Base-by-base conservation (phyloP, 2,329 filamentous ascomycete species). In the Chaetomiaceae sp. region DNA sequence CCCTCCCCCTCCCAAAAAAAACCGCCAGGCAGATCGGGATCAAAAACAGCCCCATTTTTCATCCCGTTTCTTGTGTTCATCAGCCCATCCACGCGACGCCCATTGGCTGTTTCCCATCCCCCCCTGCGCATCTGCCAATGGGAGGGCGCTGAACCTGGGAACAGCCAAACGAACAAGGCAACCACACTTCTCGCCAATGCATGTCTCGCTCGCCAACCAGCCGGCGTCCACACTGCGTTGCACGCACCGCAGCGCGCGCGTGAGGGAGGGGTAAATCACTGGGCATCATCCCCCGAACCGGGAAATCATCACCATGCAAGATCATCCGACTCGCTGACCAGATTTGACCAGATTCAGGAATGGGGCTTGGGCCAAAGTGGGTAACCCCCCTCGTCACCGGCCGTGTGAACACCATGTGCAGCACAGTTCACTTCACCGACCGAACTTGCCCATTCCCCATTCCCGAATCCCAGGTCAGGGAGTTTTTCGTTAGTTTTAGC, bases 301-400 rank as follows among this genome's bases (percentile, higher is more conserved):
- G 34, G 49, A 8, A 41, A 41, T 38, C 43, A 42, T 39, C 14
- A 19, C 21, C 38, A 46, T 51, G 49, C 49, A 47, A 47, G 49
- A 51, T 51, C 43, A 19, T 8, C 49, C 49, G 21, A 42, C 27
- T 16, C 23, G 20, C 23, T 38, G 31, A n/a, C n/a, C n/a, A n/a
- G n/a, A n/a, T n/a, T n/a, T n/a, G n/a, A n/a, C 43, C 46, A 5
- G 31, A 49, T 38, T 31, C 20, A 25, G 39, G n/a, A 43, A 17
- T 4, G 5, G 14, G 25, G 25, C 25, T 27, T 27, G 25, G 25
- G 6, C 25, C n/a, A n/a, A n/a, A n/a, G n/a, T n/a, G n/a, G n/a
- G n/a, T n/a, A n/a, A n/a, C n/a, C n/a, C n/a, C n/a, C n/a, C n/a
- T n/a, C n/a, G n/a, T n/a, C n/a, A n/a, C n/a, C n/a, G n/a, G n/a